Percentiles rank a stretch among this genome's conserved stretches.
Evolutionary conservation across 768 basidiomycete genomes (phyloP).

Genomic region (Suillus subaureus): DNA sequence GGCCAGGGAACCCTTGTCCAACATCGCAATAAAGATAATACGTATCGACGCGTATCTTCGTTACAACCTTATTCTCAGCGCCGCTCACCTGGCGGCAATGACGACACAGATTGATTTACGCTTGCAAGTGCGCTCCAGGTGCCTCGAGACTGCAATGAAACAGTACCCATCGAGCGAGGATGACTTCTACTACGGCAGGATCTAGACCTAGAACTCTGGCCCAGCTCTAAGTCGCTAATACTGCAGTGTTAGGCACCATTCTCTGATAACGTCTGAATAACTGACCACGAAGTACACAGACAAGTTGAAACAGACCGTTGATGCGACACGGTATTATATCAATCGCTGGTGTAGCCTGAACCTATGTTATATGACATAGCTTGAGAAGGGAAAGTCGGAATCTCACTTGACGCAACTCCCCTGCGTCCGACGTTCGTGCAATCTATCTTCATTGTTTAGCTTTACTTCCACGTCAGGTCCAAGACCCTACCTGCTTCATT

Average conservation of each 20-base stretch:
- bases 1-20: background rate
- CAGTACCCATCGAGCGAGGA: slow-evolving; percentile 16
- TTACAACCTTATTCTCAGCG: slow-evolving; percentile 25
- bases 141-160: slow-evolving; percentile 8
- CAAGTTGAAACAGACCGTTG: slow-evolving; percentile 17
- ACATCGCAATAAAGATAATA: background rate
- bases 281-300: slow-evolving; percentile 15
- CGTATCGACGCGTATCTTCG: background rate
- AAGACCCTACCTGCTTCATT: slow-evolving; percentile 29
- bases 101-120: slow-evolving; percentile 22
- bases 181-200: slow-evolving; percentile 20
- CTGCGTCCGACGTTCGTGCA: background rate
- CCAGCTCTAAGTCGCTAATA: slow-evolving; percentile 23
- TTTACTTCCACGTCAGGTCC: background rate
- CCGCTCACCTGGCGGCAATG: slow-evolving; percentile 21
- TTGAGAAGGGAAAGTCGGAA: background rate
- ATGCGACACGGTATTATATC: slow-evolving; percentile 24
- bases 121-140: background rate
- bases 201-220: slow-evolving; percentile 21
- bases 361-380: background rate
- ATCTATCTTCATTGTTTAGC: background rate
- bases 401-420: background rate
- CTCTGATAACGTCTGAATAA: background rate
- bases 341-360: background rate
- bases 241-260: background rate